Evolutionary conservation across 345 rosid species (phyloP).

Genomic region (Eucalyptus sideroxylon): DNA sequence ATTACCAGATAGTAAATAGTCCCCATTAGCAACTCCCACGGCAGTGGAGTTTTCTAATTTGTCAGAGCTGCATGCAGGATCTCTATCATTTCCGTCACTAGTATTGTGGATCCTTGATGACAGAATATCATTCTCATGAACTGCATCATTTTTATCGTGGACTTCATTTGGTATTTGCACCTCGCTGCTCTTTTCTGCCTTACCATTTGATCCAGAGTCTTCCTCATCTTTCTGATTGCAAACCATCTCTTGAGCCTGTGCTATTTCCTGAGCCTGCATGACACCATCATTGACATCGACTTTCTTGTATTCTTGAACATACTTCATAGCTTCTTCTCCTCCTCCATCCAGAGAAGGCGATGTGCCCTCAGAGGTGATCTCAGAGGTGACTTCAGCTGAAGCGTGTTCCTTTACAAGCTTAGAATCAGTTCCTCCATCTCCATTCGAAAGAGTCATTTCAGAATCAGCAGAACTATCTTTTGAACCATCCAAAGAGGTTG

Average conservation of each 20-base stretch:
- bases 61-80: not conserved
- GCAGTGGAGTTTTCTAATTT: conserved; percentile 3
- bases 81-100: not conserved
- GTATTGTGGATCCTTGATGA: not conserved
- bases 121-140: not conserved
- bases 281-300: not conserved
- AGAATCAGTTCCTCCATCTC: conserved; percentile 26
- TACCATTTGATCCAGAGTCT: not conserved
- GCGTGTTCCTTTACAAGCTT: not conserved
- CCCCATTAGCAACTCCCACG: conserved; percentile 13
- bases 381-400: not conserved
- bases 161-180: not conserved
- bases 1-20: conserved; percentile 14
- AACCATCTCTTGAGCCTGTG: not conserved
- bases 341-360: not conserved
- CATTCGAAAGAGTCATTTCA: conserved; percentile 27
- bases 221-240: not conserved
- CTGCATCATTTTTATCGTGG: not conserved
- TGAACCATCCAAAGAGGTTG: conserved; percentile 25
- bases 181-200: not conserved
- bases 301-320: not conserved
- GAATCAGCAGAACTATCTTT: conserved; percentile 41
- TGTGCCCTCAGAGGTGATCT: not conserved
- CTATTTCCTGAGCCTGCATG: not conserved
- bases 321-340: not conserved